A percentile compares a stretch with the other conserved stretches of the same genome.
phyloP scores from a whole-genome alignment of 208 protist species.

The Lotmaria passim region DNA sequence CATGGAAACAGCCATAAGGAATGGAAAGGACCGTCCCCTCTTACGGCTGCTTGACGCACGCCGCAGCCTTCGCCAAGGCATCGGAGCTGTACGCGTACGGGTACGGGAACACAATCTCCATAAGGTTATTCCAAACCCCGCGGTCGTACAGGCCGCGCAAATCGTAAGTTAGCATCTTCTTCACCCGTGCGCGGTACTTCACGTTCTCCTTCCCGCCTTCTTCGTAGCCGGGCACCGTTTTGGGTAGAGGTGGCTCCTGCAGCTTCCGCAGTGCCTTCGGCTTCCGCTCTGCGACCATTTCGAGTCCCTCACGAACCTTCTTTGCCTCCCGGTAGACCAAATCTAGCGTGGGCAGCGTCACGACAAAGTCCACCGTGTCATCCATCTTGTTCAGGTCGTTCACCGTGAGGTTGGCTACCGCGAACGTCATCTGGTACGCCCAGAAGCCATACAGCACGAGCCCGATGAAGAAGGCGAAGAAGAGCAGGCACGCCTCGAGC shows the following conservation, averaged over 20 bases:
- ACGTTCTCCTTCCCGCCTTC: slow-evolving; percentile 56
- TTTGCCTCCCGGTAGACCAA: slow-evolving; percentile 72
- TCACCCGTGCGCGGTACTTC: slow-evolving; percentile 66
- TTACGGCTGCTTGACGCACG: slow-evolving; percentile 19
- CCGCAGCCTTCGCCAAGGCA: slow-evolving; percentile 9
- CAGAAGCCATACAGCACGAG: slow-evolving; percentile 84
- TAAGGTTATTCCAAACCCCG: slow-evolving; percentile 71
- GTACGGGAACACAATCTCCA: slow-evolving; percentile 81
- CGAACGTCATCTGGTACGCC: slow-evolving; percentile 84
- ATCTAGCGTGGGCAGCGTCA: slow-evolving; percentile 48
- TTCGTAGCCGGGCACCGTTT: slow-evolving; percentile 45
- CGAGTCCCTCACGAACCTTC: slow-evolving; percentile 54
- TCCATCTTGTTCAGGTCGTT: slow-evolving; percentile 93
- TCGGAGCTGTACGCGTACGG: slow-evolving; percentile 29
- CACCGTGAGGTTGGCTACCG: slow-evolving; percentile 76
- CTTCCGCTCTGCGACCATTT: slow-evolving; percentile 58
- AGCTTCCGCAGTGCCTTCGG: slow-evolving; percentile 50
- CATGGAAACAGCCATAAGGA: too few relatives aligned
- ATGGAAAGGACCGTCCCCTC: too few relatives aligned
- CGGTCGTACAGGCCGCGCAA: slow-evolving; percentile 77
- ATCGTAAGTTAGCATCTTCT: slow-evolving; percentile 54
- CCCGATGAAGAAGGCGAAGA: slow-evolving; percentile 77
- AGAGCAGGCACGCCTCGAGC: slow-evolving; percentile 61
- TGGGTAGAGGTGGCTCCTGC: slow-evolving; percentile 46
- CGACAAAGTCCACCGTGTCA: slow-evolving; percentile 66